Evolutionary conservation across 192 early-diverging fungal species (phyloP), one percentile per base, ranked within the genome.

Genomic region (Umbelopsis vinacea): DNA sequence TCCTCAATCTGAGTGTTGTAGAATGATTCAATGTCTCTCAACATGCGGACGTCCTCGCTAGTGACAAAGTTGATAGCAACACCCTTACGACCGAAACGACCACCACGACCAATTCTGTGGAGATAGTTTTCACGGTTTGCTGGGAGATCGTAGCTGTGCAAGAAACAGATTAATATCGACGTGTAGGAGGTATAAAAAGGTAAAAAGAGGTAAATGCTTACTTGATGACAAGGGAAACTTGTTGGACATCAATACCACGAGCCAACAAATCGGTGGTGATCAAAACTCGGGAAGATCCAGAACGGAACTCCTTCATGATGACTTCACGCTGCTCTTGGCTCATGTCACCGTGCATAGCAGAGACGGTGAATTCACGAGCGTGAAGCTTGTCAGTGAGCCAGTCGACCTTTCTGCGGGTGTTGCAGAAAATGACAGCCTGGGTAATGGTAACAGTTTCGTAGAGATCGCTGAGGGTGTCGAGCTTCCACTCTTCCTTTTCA

Each of bases 261-360:
- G 97, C 97, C 95, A 93, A 96, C 15, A 99, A 92, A 79, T 99
- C 97, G 19, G 97, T 99, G 46, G 97, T 96, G 53, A 99, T 98
- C 73, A 99, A 84, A 9, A 99, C 97, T 68, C 97, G 95, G 71
- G 91, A 93, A 81, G 48, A 60, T 22, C 96, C 96, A 79, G 94
- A 92, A 33, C 97, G 88, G 85, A 99, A 99, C 76, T 97, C 95
- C 66, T 91, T 87, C 97, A 99, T 99, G 66, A 99, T 96, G 21
- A 92, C 90, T 75, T 98, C 97, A 75, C 97, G 92, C 74, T 98
- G 95, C 78, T 95, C 93, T 81, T 98, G 96, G 40, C 94, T 92
- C 97, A 99, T 99, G 68, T 99, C 97, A 79, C 96, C 97, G 81
- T 99, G 97, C 97, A 99, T 97, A 17, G 97, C 87, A 8, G 96